Base-by-base conservation (phyloP, 2,329 filamentous ascomycete species). In the Arthroderma uncinatum region DNA sequence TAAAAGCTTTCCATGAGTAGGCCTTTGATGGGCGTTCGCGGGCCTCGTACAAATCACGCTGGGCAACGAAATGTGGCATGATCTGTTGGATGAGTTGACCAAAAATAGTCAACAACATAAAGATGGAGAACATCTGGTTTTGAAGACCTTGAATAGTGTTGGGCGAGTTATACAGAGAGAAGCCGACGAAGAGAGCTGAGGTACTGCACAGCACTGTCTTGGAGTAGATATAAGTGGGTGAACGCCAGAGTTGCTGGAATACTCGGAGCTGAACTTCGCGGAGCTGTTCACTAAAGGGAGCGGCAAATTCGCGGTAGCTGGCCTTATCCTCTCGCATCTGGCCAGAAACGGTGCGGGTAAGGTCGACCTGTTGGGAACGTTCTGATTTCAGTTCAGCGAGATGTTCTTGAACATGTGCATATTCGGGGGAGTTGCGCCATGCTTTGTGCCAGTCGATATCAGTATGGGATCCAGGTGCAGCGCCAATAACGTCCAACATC, bases 221-320 rank as follows among this genome's bases (percentile, higher is more conserved):
- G 65, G 87, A 85, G 75, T 92, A 94, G 70, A 95, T 91, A 75
- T 95, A 95, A 3, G 84, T 80, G 0, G 90, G 90, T 0, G 85
- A 90, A 59, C 90, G 86, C 89, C 90, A 95, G 79, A 92, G 93
- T 70, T 95, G 89, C 67, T 90, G 81, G 76, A 93, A 93, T 21
- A 93, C 86, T 65, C 90, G 87, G 62, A 79, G 69, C n/a, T 82
- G 78, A 57, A 89, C 87, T 66, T 84, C 78, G 58, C 71, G 74
- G 33, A 91, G 73, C 70, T 95, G 90, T 5, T 75, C 66, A 30
- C 62, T 64, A 68, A 93, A 89, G 0, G 86, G 81, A 2, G 87
- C 87, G 2, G 90, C 89, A 61, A 94, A 95, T 68, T 94, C 88
- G 59, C 82, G 76, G 16, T 59, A 59, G 23, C 21, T 42, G n/a